A percentile compares a stretch with the other conserved stretches of the same genome.
These are phyloP conservation scores for Cinnamomum micranthum DNA, from an alignment of 164 flowering plant genomes.

Conservation along the genomic window DNA sequence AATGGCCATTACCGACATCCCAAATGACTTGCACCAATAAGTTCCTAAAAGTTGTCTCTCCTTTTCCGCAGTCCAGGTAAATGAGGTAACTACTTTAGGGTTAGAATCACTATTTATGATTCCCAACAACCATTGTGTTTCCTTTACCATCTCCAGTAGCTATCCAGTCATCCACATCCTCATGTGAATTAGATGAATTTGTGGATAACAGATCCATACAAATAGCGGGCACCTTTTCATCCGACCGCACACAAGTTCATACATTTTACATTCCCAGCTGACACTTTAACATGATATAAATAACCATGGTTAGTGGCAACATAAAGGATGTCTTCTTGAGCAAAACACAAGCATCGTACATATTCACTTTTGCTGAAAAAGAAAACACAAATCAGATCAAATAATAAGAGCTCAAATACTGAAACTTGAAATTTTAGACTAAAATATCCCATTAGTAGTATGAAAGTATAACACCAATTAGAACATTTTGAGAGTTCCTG, in stretches of 20 bases:
- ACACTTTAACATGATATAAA: conserved; percentile 52
- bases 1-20: conserved; percentile 53
- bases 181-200: conserved; percentile 14
- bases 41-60: conserved; percentile 87
- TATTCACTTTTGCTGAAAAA: conserved; percentile 94
- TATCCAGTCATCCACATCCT: conserved; percentile 64
- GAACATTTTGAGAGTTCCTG: neutral
- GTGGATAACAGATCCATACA: conserved; percentile 73
- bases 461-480: too few species aligned
- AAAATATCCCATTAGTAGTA: too few species aligned
- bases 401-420: neutral
- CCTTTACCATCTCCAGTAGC: conserved; percentile 95
- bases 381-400: conserved; percentile 10
- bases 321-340: conserved; percentile 61
- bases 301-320: conserved; percentile 93
- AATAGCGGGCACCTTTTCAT: conserved; percentile 56
- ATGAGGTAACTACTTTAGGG: conserved; percentile 31
- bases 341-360: conserved; percentile 74
- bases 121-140: conserved; percentile 41
- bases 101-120: conserved; percentile 31
- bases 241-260: conserved; percentile 44
- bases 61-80: conserved; percentile 67
- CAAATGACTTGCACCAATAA: conserved; percentile 79
- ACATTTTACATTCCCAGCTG: conserved; percentile 47
- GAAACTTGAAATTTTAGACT: too few species aligned